phyloP scores from a whole-genome alignment of 2,329 filamentous ascomycete species.

The Xylariaceae sp. region DNA sequence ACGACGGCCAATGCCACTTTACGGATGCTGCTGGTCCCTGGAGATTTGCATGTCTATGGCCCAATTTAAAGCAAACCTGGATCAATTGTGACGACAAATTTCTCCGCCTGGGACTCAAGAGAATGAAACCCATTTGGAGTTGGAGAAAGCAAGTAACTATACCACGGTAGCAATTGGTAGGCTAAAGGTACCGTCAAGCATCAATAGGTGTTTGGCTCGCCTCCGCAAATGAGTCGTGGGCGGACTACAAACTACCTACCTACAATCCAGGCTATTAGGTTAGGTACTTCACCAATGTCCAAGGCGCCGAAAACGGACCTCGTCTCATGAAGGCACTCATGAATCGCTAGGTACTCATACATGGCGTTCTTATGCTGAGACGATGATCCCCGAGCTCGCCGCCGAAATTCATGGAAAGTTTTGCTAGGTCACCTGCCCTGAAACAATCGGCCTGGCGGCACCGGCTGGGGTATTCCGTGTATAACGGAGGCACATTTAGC shows the following conservation, averaged over 20 bases:
- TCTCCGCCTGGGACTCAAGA: not conserved
- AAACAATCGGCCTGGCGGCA: conserved; percentile 6
- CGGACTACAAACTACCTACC: not conserved
- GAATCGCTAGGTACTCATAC: conserved; percentile 5
- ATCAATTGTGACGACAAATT: not conserved
- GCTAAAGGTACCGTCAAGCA: not conserved
- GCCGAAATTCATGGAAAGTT: not conserved
- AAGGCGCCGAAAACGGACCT: conserved; percentile 16
- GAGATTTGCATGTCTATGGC: not conserved
- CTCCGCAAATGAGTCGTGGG: not conserved
- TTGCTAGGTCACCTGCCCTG: conserved; percentile 8
- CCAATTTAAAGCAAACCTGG: not conserved
- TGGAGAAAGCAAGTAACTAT: not conserved
- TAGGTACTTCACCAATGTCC: no score
- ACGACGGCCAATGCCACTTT: not conserved
- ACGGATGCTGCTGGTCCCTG: not conserved
- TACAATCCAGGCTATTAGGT: not conserved
- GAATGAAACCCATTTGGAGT: not conserved
- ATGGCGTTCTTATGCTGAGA: not conserved
- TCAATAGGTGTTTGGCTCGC: not conserved
- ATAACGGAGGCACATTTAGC: not conserved
- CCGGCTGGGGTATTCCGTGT: not conserved
- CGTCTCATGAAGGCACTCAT: not conserved
- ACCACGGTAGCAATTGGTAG: not conserved
- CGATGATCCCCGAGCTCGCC: conserved; percentile 9